Conservation (phyloP, 2,329 filamentous ascomycete genomes). For the Cladosporium sphaerospermum region DNA sequence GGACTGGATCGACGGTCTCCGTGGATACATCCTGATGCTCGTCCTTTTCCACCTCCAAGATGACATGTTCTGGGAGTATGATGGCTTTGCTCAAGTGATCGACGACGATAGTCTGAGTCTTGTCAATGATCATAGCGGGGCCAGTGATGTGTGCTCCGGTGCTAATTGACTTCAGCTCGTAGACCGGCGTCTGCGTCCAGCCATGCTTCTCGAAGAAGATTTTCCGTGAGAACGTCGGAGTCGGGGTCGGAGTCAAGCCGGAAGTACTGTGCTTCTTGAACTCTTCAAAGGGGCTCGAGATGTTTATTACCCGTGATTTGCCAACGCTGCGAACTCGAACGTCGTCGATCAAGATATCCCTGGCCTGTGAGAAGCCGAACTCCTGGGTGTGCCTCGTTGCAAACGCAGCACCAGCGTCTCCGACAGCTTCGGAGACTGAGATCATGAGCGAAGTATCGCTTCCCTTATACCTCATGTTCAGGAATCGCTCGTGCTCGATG, state of each 20-base stretch:
- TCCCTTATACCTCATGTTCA: constrained; percentile 47
- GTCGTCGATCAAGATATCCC: constrained; percentile 37
- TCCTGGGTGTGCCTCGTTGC: constrained; percentile 34
- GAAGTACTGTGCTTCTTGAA: constrained; percentile 70
- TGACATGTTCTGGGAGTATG: constrained; percentile 33
- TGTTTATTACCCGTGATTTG: constrained; percentile 11
- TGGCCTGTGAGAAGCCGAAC: constrained; percentile 36
- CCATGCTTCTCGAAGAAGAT: constrained; percentile 78
- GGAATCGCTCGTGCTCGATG: constrained; percentile 39
- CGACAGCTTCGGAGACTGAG: constrained; percentile 27
- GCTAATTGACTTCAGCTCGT: constrained; percentile 19
- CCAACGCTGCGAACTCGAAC: constrained; percentile 28
- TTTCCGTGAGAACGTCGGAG: constrained; percentile 37
- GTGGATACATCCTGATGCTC: constrained; percentile 29
- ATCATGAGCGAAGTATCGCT: constrained; percentile 47
- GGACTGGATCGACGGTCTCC: constrained; percentile 38
- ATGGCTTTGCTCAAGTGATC: constrained; percentile 33
- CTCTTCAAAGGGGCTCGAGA: constrained; percentile 65
- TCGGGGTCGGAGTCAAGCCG: constrained; percentile 57
- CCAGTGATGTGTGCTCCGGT: constrained; percentile 22
- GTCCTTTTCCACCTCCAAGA: constrained; percentile 60
- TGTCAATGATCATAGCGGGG: constrained; percentile 32
- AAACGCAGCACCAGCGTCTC: constrained; percentile 34
- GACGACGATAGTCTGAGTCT: constrained; percentile 43
- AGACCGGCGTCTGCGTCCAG: constrained; percentile 60